These are phyloP conservation scores for Xenoacremonium recifei DNA, from an alignment of 2,329 filamentous ascomycete genomes.

Conservation along the genomic window DNA sequence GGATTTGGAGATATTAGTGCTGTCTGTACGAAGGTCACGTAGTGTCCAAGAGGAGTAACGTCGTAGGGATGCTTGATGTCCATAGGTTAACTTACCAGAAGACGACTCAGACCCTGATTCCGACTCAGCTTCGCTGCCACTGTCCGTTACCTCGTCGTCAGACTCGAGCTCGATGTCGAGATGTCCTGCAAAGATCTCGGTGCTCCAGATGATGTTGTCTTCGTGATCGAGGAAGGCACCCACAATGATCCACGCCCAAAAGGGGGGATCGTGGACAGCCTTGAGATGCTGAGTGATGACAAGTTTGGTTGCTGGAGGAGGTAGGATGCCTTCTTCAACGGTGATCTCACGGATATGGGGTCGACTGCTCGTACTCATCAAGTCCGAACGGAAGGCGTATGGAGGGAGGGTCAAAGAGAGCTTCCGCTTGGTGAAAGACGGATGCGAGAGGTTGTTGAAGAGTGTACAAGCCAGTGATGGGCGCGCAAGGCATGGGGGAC, in stretches of 20 bases:
- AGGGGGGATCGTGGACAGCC: constrained; percentile 28
- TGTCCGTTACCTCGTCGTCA: constrained; percentile 17
- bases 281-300: constrained; percentile 43
- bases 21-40: too few relatives aligned
- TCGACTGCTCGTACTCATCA: too few relatives aligned
- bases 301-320: constrained; percentile 44
- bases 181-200: constrained; percentile 40
- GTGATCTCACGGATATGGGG: constrained; percentile 21
- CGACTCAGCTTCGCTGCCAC: constrained; percentile 7
- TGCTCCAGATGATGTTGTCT: constrained; percentile 44
- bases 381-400: too few relatives aligned
- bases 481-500: too few relatives aligned
- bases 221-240: constrained; percentile 46
- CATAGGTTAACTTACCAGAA: too few relatives aligned
- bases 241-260: constrained; percentile 47
- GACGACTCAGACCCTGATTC: background rate
- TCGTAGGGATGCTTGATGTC: too few relatives aligned
- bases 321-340: constrained; percentile 33
- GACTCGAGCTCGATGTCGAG: constrained; percentile 25
- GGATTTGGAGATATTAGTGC: too few relatives aligned
- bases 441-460: background rate
- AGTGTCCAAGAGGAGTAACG: too few relatives aligned
- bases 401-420: background rate
- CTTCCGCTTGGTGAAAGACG: background rate
- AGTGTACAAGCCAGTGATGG: background rate